Evolutionary conservation across 331 rosid species (phyloP), one percentile per base, ranked within the genome.

Genomic region (Malus hybrid): DNA sequence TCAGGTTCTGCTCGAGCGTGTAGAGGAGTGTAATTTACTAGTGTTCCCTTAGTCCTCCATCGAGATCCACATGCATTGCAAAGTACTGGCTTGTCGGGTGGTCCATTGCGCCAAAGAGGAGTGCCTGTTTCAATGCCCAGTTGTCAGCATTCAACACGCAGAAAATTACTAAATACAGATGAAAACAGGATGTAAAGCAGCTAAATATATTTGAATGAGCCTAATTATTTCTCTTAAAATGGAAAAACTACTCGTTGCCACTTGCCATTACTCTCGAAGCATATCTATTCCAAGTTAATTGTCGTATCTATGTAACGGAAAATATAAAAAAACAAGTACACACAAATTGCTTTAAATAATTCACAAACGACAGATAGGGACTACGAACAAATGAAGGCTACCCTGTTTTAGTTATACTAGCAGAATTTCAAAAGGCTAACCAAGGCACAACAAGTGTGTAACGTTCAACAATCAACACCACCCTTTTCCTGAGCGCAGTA

Each of bases 11-110:
- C 81, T 67, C 99, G 91, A 76, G 98, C 96, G 76, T 96, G 99
- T 79, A 96, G 86, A 79, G 99, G 99, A 67, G 98, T 96, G 76
- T 96, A 96, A 85, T 96, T 92, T 75, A 89, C 93, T 48, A 96
- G 99, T 20, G 99, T 90, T 84, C 99, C 99, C 87, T 96, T 96
- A 14, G 99, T 96, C 87, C 99, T 96, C 99, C 99, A 96, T 67
- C 99, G 96, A 77, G 99, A 96, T 20, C 99, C 99, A 67, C 99
- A 96, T 14, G 99, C 99, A 87, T 96, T 96, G 90, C 99, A 96
- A 76, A 96, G 86, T 50, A 96, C 92, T 68, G 98, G 98, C 90
- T 96, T 96, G 79, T 96, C 98, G 1, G 97, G 96, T 71, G 99
- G 99, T 16, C 99, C 99, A 62, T 96, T 96, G 77, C 99, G 98